These are phyloP conservation scores for Spiraea crenata DNA, from an alignment of 331 rosid genomes.

Conservation along the genomic window DNA sequence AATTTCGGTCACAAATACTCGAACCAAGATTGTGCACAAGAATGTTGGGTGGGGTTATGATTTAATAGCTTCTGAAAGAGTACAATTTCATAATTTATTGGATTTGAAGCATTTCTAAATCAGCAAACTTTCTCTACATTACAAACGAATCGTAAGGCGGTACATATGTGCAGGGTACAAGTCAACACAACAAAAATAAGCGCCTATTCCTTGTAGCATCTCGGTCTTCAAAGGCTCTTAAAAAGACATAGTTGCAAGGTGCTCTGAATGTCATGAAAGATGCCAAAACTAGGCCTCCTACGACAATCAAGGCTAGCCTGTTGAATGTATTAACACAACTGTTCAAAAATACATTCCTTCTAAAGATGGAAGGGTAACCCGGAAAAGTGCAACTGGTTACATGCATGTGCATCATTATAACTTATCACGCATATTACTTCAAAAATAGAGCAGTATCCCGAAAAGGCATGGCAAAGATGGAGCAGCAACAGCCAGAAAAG, in stretches of 20 bases:
- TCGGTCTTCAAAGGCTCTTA: conserved; percentile 72
- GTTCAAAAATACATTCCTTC: not conserved
- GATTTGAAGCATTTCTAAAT: not conserved
- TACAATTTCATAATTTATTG: conserved; percentile 2
- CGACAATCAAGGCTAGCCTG: conserved; percentile 95
- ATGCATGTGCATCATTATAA: too few relatives aligned
- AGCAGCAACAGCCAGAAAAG: too few relatives aligned
- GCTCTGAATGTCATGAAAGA: conserved; percentile 95
- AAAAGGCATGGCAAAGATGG: too few relatives aligned
- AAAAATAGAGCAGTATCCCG: too few relatives aligned
- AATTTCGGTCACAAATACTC: too few relatives aligned
- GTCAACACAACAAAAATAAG: conserved; percentile 50
- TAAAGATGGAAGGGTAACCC: conserved; percentile 60
- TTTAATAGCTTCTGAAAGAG: not conserved
- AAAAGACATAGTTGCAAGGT: conserved; percentile 81
- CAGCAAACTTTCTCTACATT: conserved; percentile 14
- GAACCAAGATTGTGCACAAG: not conserved
- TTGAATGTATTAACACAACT: not conserved
- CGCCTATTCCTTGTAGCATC: conserved; percentile 50
- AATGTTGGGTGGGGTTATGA: not conserved
- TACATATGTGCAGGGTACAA: conserved; percentile 20
- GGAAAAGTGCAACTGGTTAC: too few relatives aligned
- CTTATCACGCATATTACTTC: too few relatives aligned
- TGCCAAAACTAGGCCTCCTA: conserved; percentile 77
- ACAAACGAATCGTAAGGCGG: conserved; percentile 3